These are phyloP conservation scores for Ogataea paraovalis DNA, from an alignment of 805 yeast genomes.

Conservation along the genomic window DNA sequence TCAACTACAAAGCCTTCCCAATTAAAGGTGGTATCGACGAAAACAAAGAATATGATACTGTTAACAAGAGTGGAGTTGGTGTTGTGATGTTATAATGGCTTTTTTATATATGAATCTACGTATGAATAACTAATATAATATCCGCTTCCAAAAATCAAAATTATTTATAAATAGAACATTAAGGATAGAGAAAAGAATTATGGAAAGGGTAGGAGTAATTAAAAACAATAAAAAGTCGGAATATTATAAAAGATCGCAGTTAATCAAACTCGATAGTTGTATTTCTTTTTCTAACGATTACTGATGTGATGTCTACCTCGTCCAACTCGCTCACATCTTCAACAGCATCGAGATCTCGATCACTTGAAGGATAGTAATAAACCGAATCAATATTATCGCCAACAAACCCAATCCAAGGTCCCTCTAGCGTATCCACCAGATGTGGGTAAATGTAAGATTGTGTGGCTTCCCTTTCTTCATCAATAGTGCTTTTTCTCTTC, in stretches of 20 bases:
- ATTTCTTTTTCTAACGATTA: slow-evolving; percentile 19
- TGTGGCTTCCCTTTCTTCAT: slow-evolving; percentile 51
- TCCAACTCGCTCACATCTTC: slow-evolving; percentile 2
- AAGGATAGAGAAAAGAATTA: background rate
- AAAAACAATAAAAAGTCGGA: background rate
- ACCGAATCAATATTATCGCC: slow-evolving; percentile 46
- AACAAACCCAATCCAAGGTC: slow-evolving; percentile 55
- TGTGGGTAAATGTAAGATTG: slow-evolving; percentile 49
- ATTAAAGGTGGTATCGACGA: slow-evolving; percentile 75
- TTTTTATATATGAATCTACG: background rate
- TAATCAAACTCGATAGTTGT: slow-evolving; percentile 22
- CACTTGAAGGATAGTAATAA: slow-evolving; percentile 21
- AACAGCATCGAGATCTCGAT: background rate
- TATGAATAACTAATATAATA: background rate
- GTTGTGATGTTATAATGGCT: slow-evolving; percentile 67
- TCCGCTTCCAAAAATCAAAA: background rate
- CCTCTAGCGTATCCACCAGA: slow-evolving; percentile 43
- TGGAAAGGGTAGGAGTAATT: background rate
- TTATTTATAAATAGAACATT: background rate
- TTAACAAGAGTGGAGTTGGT: slow-evolving; percentile 77
- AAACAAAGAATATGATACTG: slow-evolving; percentile 47
- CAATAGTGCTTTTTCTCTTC: slow-evolving; percentile 48
- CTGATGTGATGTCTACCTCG: slow-evolving; percentile 10
- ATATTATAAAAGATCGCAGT: background rate
- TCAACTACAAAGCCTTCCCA: slow-evolving; percentile 83